Percentiles rank a stretch among this genome's conserved stretches.
Evolutionary conservation across 2,329 filamentous ascomycete species (phyloP).

Genomic region (Beauveria brongniartii): DNA sequence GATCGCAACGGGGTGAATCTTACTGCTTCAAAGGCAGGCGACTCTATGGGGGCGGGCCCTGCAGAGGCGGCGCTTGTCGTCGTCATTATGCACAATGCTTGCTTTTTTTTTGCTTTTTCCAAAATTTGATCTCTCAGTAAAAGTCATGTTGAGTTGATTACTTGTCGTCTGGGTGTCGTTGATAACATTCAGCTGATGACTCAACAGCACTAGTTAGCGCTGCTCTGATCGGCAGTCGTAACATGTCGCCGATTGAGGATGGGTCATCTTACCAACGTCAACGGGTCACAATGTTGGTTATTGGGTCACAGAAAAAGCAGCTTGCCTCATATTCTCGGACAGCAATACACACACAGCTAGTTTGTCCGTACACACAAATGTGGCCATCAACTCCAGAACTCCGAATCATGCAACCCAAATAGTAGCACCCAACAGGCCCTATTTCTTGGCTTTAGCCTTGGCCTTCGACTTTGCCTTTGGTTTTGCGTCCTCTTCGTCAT

Average conservation of each 20-base stretch:
- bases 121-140: not conserved
- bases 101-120: not conserved
- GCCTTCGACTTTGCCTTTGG: constrained; percentile 46
- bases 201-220: constrained; percentile 1
- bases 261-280: not conserved
- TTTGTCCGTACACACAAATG: no score
- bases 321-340: no score
- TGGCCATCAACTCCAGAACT: not conserved
- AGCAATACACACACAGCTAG: no score
- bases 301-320: no score
- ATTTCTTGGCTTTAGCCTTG: constrained; percentile 27
- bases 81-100: not conserved
- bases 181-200: not conserved
- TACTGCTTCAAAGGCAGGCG: constrained; percentile 2
- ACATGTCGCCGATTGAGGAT: not conserved
- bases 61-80: not conserved
- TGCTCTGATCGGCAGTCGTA: not conserved
- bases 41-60: not conserved
- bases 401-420: not conserved
- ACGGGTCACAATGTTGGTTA: no score
- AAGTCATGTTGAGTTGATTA: not conserved
- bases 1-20: not conserved
- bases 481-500: constrained; percentile 44
- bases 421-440: not conserved
- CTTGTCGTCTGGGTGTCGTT: not conserved